phyloP scores from a whole-genome alignment of 192 early-diverging fungal genomes.

The Rhizoclosmatium sp. region DNA sequence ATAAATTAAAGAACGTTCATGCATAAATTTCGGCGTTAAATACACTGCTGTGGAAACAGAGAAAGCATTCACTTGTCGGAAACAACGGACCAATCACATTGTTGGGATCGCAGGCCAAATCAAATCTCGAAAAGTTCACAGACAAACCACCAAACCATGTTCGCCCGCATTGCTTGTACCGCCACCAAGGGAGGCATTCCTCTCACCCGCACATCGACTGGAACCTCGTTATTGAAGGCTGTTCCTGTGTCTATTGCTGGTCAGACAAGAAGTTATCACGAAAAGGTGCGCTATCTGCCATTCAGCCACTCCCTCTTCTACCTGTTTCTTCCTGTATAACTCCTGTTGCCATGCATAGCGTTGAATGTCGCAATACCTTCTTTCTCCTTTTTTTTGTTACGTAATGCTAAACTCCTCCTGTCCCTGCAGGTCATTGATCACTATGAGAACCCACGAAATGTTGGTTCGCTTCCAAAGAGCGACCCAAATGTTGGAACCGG shows the following conservation, averaged over 20 bases:
- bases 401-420: neutral
- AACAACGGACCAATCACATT: too few species aligned
- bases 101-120: too few species aligned
- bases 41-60: too few species aligned
- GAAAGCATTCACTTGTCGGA: too few species aligned
- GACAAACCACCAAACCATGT: too few species aligned
- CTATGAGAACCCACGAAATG: slow-evolving; percentile 95
- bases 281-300: neutral
- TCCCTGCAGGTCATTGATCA: slow-evolving; percentile 90
- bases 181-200: too few species aligned
- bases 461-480: slow-evolving; percentile 89
- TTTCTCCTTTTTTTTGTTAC: neutral
- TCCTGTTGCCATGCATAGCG: neutral
- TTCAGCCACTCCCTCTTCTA: neutral
- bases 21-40: too few species aligned
- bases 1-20: too few species aligned
- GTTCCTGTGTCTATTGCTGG: neutral
- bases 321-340: neutral
- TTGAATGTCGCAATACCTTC: neutral
- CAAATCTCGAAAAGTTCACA: too few species aligned
- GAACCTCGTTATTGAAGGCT: neutral
- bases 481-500: slow-evolving; percentile 94
- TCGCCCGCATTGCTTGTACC: too few species aligned
- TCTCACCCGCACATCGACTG: slow-evolving; percentile 2
- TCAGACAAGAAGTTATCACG: neutral